Conservation (phyloP, 139 green algal genomes). For the Picochlorum sp. region DNA sequence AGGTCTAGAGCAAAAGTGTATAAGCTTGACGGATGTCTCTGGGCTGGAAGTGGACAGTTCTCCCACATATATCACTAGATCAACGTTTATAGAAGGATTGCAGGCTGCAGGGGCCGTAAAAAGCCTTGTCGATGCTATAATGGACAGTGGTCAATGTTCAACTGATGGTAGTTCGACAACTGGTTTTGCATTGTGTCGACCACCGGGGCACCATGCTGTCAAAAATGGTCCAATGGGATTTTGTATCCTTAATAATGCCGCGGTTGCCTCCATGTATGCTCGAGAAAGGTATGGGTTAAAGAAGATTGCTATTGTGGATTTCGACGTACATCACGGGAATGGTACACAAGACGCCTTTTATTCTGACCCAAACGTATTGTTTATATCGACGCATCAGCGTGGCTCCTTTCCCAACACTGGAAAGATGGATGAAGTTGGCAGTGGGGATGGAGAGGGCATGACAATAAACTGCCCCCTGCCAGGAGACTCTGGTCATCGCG, state of each 20-base stretch:
- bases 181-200: constrained; percentile 67
- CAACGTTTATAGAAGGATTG: constrained; percentile 15
- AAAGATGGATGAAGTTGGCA: constrained; percentile 47
- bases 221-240: constrained; percentile 48
- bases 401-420: constrained; percentile 47
- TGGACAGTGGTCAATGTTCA: too few species aligned
- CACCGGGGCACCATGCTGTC: constrained; percentile 78
- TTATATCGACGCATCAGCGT: constrained; percentile 71
- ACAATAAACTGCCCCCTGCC: constrained; percentile 78
- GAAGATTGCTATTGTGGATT: constrained; percentile 75
- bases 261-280: constrained; percentile 56
- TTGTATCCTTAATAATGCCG: constrained; percentile 70
- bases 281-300: constrained; percentile 20
- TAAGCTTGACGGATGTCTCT: background rate
- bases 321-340: constrained; percentile 80
- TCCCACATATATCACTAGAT: constrained; percentile 5
- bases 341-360: constrained; percentile 77
- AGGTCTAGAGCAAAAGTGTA: constrained; percentile 16
- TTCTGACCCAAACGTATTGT: constrained; percentile 61
- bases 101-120: constrained; percentile 25
- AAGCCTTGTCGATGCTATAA: constrained; percentile 25
- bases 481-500: constrained; percentile 48
- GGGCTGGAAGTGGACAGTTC: background rate
- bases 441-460: constrained; percentile 46
- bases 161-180: too few species aligned